A percentile compares a stretch with the other conserved stretches of the same genome.
These are phyloP conservation scores for Scleroderma citrinum DNA, from an alignment of 768 basidiomycete genomes.

Conservation along the genomic window DNA sequence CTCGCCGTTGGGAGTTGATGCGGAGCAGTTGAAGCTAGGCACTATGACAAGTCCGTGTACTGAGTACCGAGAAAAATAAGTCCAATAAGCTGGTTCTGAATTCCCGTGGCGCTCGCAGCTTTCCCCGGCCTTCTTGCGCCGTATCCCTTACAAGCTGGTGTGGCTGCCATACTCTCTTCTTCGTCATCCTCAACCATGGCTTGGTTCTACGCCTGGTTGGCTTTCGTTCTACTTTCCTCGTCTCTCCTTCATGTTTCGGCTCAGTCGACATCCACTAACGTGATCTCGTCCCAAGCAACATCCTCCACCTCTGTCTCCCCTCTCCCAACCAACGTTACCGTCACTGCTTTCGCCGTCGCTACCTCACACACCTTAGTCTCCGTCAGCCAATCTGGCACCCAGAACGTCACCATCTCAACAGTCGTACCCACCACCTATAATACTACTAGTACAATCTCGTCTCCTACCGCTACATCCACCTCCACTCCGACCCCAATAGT, in stretches of 20 bases:
- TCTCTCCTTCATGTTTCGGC: constrained; percentile 32
- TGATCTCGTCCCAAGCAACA: constrained; percentile 16
- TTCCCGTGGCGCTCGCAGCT: neutral
- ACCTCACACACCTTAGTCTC: constrained; percentile 46
- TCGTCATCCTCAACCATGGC: constrained; percentile 9
- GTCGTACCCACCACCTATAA: constrained; percentile 57
- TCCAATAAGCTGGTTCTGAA: neutral
- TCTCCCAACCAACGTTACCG: constrained; percentile 2
- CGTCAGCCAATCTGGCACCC: constrained; percentile 42
- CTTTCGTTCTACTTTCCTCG: constrained; percentile 23
- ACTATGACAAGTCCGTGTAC: too few species aligned
- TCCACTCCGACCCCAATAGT: constrained; percentile 30
- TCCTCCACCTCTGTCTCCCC: constrained; percentile 20
- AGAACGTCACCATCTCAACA: constrained; percentile 45
- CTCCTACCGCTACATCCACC: constrained; percentile 30
- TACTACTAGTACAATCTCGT: constrained; percentile 51
- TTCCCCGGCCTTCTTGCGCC: neutral
- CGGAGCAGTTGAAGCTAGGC: too few species aligned
- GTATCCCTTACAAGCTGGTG: neutral
- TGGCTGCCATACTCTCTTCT: neutral
- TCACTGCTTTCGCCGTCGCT: constrained; percentile 53
- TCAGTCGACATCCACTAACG: constrained; percentile 25
- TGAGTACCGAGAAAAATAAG: neutral
- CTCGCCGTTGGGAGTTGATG: too few species aligned
- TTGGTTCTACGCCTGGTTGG: constrained; percentile 2